Evolutionary conservation across 305 asterid genomes (phyloP).

Genomic region (Solanum hybrid): DNA sequence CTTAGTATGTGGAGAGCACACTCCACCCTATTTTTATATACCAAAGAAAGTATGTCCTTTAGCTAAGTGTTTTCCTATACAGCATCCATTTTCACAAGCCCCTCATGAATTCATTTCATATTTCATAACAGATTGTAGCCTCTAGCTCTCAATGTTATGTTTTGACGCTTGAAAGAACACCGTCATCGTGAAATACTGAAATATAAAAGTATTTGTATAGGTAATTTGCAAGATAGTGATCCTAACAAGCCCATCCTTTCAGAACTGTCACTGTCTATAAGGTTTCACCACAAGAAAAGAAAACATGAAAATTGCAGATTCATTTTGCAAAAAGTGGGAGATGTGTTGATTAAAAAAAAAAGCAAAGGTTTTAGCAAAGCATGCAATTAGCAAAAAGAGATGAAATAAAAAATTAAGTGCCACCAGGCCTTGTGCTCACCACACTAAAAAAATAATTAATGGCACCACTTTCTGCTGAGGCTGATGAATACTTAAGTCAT

Average conservation of each 20-base stretch:
- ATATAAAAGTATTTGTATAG: neutral
- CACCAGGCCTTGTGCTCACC: constrained; percentile 10
- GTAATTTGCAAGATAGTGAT: neutral
- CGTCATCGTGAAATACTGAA: neutral
- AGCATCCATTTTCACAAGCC: constrained; percentile 14
- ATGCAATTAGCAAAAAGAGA: neutral
- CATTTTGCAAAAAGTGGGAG: neutral
- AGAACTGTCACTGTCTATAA: neutral
- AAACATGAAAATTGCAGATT: neutral
- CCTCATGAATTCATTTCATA: neutral
- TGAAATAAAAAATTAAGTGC: neutral
- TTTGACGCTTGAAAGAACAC: neutral
- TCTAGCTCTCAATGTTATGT: neutral
- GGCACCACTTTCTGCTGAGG: neutral
- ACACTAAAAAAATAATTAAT: neutral
- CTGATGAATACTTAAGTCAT: neutral
- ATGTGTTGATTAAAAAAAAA: neutral
- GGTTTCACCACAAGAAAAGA: neutral
- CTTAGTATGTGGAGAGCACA: constrained; percentile 21
- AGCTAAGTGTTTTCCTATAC: constrained; percentile 20
- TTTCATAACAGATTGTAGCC: neutral
- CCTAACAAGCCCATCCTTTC: neutral
- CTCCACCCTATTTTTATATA: constrained; percentile 19
- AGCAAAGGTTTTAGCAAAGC: neutral
- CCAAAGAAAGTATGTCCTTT: neutral